Conservation (phyloP, 192 early-diverging fungal species). For the Lunasporangiospora selenospora region DNA sequence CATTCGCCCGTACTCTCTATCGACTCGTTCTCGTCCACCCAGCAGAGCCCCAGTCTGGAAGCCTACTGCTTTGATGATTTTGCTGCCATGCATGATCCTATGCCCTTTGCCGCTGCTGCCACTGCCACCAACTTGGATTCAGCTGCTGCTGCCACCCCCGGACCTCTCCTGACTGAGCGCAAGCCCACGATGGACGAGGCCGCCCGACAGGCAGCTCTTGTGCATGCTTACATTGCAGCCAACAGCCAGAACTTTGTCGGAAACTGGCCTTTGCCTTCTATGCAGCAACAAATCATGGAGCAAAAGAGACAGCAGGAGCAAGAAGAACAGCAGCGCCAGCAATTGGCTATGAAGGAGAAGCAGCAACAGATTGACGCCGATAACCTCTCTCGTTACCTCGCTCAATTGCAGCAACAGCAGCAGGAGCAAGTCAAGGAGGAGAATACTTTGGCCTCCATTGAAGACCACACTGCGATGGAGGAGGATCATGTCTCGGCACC, state of each 20-base stretch:
- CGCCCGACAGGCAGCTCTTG: slow-evolving; percentile 27
- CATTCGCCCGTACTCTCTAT: slow-evolving; percentile 40
- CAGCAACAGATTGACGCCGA: slow-evolving; percentile 27
- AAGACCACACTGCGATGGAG: slow-evolving; percentile 24
- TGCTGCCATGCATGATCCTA: slow-evolving; percentile 2
- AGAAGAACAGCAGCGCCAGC: slow-evolving; percentile 7
- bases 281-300: background rate
- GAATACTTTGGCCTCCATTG: slow-evolving; percentile 11
- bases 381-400: slow-evolving; percentile 31
- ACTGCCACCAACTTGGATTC: background rate
- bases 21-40: slow-evolving; percentile 28
- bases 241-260: slow-evolving; percentile 7
- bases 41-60: slow-evolving; percentile 37
- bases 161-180: too few relatives aligned
- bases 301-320: slow-evolving; percentile 7
- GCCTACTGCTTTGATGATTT: slow-evolving; percentile 32
- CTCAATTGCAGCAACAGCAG: slow-evolving; percentile 13
- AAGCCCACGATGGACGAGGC: slow-evolving; percentile 6
- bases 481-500: slow-evolving; percentile 22
- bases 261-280: background rate
- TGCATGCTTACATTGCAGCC: slow-evolving; percentile 29
- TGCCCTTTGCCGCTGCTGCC: background rate
- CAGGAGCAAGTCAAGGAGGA: slow-evolving; percentile 33
- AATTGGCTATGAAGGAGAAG: slow-evolving; percentile 1
- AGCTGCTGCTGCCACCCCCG: too few relatives aligned